phyloP scores from a whole-genome alignment of 1,284 basidiomycete genomes.

The Microbotryum scabiosae region DNA sequence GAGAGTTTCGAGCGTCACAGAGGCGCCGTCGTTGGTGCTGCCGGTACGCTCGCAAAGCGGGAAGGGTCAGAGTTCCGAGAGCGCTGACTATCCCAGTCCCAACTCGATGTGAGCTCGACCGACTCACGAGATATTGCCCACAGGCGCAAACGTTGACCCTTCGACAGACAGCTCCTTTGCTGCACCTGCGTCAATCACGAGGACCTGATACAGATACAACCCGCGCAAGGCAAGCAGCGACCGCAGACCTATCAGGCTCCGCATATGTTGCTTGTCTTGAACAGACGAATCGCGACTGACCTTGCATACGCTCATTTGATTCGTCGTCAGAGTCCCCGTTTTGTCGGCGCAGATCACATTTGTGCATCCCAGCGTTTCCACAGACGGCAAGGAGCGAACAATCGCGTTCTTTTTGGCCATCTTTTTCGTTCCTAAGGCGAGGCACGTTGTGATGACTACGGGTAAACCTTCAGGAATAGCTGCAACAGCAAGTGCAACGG shows the following conservation, averaged over 20 bases:
- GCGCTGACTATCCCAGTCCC: no score
- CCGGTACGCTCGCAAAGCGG: background rate
- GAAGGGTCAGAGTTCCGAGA: no score
- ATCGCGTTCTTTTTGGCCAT: conserved; percentile 98
- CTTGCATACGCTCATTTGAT: conserved; percentile 87
- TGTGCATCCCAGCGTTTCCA: conserved; percentile 90
- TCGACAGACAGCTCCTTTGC: conserved; percentile 69
- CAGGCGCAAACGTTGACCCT: conserved; percentile 80
- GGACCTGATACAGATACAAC: conserved; percentile 49
- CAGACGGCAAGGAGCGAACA: conserved; percentile 87
- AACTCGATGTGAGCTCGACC: no score
- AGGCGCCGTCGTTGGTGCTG: background rate
- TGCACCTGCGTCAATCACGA: conserved; percentile 54
- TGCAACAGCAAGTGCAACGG: conserved; percentile 88
- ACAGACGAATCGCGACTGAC: conserved; percentile 44
- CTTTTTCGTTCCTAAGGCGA: conserved; percentile 90
- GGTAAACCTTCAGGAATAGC: conserved; percentile 93
- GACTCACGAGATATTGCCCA: conserved; percentile 54
- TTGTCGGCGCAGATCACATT: conserved; percentile 97
- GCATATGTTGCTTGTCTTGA: background rate
- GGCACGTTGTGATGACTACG: conserved; percentile 90
- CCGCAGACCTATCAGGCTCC: background rate
- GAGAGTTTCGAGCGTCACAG: conserved; percentile 14
- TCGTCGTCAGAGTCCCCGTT: conserved; percentile 89
- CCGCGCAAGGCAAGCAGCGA: background rate